Conservation (phyloP, 192 early-diverging fungal genomes). For the Backusella mclennaniae region DNA sequence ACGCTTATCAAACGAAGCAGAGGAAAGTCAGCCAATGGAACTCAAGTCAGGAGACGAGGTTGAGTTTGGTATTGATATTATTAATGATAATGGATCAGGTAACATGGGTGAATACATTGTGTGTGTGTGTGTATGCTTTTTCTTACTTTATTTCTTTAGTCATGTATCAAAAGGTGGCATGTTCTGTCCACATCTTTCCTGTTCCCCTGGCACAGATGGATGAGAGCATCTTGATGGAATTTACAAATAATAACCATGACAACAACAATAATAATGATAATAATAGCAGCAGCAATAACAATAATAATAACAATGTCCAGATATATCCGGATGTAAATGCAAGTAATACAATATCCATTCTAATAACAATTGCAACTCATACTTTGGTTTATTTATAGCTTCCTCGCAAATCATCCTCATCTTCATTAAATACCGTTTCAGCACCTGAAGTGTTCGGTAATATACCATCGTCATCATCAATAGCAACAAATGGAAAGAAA, state of each 20-base stretch:
- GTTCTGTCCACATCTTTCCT: constrained; percentile 19
- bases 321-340: constrained; percentile 18
- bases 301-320: constrained; percentile 7
- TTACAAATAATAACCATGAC: neutral
- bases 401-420: constrained; percentile 11
- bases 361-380: too few species aligned
- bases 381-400: neutral
- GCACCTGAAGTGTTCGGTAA: neutral
- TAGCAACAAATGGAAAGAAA: neutral
- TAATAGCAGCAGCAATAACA: neutral
- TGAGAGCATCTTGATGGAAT: constrained; percentile 13
- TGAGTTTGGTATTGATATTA: constrained; percentile 83
- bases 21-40: constrained; percentile 55
- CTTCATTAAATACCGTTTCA: constrained; percentile 14
- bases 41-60: constrained; percentile 60
- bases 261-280: neutral
- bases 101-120: constrained; percentile 7
- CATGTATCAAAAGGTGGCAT: constrained; percentile 36
- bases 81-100: constrained; percentile 67
- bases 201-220: constrained; percentile 17
- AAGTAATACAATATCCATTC: neutral
- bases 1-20: constrained; percentile 64
- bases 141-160: constrained; percentile 2
- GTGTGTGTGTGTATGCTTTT: neutral
- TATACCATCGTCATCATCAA: neutral